phyloP scores from a whole-genome alignment of 164 flowering plant species.

The Akebia trifoliata region DNA sequence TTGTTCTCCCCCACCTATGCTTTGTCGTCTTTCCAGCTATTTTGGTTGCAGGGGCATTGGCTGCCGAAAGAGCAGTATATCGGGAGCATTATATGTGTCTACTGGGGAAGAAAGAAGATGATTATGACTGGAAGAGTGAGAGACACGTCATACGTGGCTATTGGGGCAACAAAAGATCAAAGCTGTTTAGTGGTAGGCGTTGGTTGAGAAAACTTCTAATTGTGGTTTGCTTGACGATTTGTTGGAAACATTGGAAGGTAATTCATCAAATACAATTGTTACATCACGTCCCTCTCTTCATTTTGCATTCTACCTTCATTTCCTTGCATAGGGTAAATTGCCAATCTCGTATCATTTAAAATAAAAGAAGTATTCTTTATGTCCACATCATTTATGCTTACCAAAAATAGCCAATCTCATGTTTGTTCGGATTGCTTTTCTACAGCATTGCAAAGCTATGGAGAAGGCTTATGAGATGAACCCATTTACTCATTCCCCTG shows the following conservation, averaged over 20 bases:
- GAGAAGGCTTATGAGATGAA: slow-evolving; percentile 79
- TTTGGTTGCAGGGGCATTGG: slow-evolving; percentile 40
- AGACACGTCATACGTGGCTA: slow-evolving; percentile 2
- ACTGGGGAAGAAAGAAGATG: slow-evolving; percentile 82
- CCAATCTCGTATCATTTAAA: no score
- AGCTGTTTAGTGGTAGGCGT: slow-evolving; percentile 22
- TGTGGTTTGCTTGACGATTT: slow-evolving; percentile 40
- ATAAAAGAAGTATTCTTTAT: no score
- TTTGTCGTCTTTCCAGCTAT: slow-evolving; percentile 64
- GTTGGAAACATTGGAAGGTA: slow-evolving; percentile 81
- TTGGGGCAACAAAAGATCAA: slow-evolving; percentile 15
- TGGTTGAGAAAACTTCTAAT: slow-evolving; percentile 60
- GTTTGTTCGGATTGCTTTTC: slow-evolving; percentile 12
- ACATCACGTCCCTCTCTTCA: neutral
- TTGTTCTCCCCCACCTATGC: slow-evolving; percentile 69
- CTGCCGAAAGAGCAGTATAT: slow-evolving; percentile 53
- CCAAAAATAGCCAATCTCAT: neutral
- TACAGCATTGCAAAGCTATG: slow-evolving; percentile 69
- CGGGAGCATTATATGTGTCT: slow-evolving; percentile 34
- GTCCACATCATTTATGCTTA: no score
- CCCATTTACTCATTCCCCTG: slow-evolving; percentile 67
- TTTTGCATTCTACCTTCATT: neutral
- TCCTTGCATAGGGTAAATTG: no score
- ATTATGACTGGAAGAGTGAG: slow-evolving; percentile 13
- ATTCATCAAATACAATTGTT: slow-evolving; percentile 1